These are phyloP conservation scores for Arctium minus DNA, from an alignment of 129 eudicot genomes.

Conservation along the genomic window DNA sequence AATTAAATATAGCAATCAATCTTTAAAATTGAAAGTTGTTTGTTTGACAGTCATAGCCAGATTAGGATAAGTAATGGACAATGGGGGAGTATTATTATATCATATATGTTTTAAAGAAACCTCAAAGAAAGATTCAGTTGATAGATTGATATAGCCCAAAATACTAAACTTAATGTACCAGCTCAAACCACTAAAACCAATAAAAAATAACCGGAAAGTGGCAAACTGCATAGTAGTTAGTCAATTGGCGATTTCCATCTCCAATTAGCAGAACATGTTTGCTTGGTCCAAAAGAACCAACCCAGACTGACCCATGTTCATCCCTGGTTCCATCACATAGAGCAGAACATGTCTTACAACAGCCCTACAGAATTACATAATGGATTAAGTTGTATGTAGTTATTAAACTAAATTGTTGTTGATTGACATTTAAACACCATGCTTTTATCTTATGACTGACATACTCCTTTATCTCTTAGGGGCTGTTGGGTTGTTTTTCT, in stretches of 20 bases:
- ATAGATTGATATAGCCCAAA: too few relatives aligned
- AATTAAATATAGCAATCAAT: background rate
- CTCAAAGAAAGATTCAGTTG: background rate
- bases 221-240: too few relatives aligned
- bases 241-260: background rate
- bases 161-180: too few relatives aligned
- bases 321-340: background rate
- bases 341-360: background rate
- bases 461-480: too few relatives aligned
- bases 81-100: background rate
- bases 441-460: too few relatives aligned
- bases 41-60: background rate
- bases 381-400: too few relatives aligned
- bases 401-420: too few relatives aligned
- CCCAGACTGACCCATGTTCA: background rate
- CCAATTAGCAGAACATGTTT: background rate
- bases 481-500: too few relatives aligned
- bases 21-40: background rate
- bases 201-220: too few relatives aligned
- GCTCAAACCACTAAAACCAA: background rate
- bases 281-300: background rate
- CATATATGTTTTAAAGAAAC: background rate
- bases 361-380: background rate
- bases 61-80: background rate
- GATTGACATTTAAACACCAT: too few relatives aligned